These are phyloP conservation scores for Nannizziopsis arthrosporioides DNA, from an alignment of 2,329 filamentous ascomycete species.

Conservation along the genomic window DNA sequence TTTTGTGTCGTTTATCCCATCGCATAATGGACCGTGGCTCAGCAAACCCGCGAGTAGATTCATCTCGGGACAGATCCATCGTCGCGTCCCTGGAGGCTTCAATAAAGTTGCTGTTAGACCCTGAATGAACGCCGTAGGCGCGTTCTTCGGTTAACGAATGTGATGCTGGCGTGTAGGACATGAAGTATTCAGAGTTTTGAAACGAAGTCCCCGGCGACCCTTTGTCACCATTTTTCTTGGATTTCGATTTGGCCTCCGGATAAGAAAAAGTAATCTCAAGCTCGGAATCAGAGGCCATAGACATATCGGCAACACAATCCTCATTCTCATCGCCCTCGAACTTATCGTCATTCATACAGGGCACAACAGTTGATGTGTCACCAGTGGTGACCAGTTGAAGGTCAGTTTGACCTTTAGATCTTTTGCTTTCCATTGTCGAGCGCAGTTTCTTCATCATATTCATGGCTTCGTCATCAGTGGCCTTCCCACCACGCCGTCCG, in stretches of 20 bases:
- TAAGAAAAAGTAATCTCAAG: slow-evolving; percentile 61
- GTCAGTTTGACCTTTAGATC: slow-evolving; percentile 26
- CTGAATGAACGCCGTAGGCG: slow-evolving; percentile 84
- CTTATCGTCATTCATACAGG: slow-evolving; percentile 23
- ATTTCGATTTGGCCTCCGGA: slow-evolving; percentile 36
- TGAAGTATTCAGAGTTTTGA: slow-evolving; percentile 83
- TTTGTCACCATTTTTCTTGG: slow-evolving; percentile 38
- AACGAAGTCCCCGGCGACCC: slow-evolving; percentile 39
- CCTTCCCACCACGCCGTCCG: slow-evolving; percentile 59
- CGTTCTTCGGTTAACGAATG: slow-evolving; percentile 76
- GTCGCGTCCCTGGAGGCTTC: slow-evolving; percentile 74
- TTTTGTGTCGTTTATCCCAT: slow-evolving; percentile 95
- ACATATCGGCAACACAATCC: slow-evolving; percentile 41
- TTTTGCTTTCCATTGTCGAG: slow-evolving; percentile 33
- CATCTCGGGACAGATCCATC: slow-evolving; percentile 90
- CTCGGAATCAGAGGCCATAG: slow-evolving; percentile 49
- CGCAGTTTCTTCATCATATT: slow-evolving; percentile 38
- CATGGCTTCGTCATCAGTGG: slow-evolving; percentile 56
- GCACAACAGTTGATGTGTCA: not conserved
- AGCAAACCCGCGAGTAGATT: slow-evolving; percentile 62
- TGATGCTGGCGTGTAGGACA: slow-evolving; percentile 81
- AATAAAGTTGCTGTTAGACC: slow-evolving; percentile 65
- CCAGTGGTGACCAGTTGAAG: slow-evolving; percentile 14
- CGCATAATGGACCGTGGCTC: slow-evolving; percentile 67
- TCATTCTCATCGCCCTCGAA: slow-evolving; percentile 31